Base-by-base conservation (phyloP, 306 rosid genomes). In the Prunus fruticosa region DNA sequence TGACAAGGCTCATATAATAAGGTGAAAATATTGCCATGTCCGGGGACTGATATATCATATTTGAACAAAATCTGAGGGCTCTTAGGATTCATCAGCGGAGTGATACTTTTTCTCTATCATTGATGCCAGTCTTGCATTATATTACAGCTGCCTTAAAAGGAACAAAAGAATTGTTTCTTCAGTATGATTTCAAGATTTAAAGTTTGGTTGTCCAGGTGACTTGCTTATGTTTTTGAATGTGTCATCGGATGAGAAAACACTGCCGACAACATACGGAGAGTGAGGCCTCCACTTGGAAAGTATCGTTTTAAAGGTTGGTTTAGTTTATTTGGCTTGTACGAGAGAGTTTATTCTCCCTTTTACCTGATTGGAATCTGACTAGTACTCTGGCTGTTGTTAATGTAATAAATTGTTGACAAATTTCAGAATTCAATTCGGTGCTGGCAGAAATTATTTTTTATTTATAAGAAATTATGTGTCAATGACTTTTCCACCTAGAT, bases 211-310 rank as follows among this genome's bases (percentile, higher is more conserved):
- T 78, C 72, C 90, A 96, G 99, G 98, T 57, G 92, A 93, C 81
- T 87, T 96, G 88, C 92, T 96, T 67, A 81, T 64, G 77, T 96
- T 91, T 80, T 85, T 96, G 85, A 83, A 82, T 70, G 89, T 96
- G 81, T 80, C 89, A 50, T 88, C 93, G 1, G 97, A 96, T 81
- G 97, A 88, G 82, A 92, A 89, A 69, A 71, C 86, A 34, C 79
- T 96, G 83, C 94, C 91, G 22, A 96, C 99, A 61, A 91, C 99
- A 66, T 96, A 92, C 79, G 99, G 99, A 81, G 93, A 91, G 79
- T 96, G 79, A 89, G 89, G 88, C 99, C 99, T 82, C 99, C 99
- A 60, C 99, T 96, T 78, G 98, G 98, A 79, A 96, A 91, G 86
- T 88, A 96, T 82, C 95, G 99, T 67, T 80, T 80, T 96, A 72